A percentile compares a stretch with the other conserved stretches of the same genome.
These are phyloP conservation scores for Pharus latifolius DNA, from an alignment of 176 grass and related monocot species.

Conservation along the genomic window DNA sequence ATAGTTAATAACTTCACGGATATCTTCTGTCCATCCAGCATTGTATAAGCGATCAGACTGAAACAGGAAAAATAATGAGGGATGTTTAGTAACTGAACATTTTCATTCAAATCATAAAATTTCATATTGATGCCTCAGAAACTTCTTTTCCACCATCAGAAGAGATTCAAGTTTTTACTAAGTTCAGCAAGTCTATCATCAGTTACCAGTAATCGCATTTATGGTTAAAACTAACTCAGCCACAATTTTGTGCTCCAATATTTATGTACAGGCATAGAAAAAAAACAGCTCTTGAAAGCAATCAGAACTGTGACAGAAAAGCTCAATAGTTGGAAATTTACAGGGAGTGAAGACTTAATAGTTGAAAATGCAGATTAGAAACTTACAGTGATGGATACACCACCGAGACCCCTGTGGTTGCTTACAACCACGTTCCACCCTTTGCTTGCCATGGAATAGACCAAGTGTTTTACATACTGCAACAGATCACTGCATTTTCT, in stretches of 20 bases:
- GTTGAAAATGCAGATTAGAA: conserved; percentile 7
- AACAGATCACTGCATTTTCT: conserved; percentile 7
- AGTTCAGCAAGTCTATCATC: background rate
- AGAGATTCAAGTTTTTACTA: background rate
- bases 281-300: background rate
- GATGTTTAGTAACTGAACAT: conserved; percentile 8
- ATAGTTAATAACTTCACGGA: conserved; percentile 73
- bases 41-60: conserved; percentile 96
- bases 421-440: conserved; percentile 93
- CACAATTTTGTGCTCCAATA: background rate
- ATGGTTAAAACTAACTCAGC: background rate
- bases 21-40: conserved; percentile 91
- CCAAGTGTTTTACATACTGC: conserved; percentile 85
- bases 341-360: conserved; percentile 11
- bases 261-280: background rate
- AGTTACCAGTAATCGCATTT: background rate
- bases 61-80: conserved; percentile 11
- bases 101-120: background rate
- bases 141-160: conserved; percentile 2
- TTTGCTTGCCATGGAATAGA: conserved; percentile 55
- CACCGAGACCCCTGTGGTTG: conserved; percentile 89
- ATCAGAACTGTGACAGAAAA: background rate
- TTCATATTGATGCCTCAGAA: background rate
- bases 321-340: background rate
- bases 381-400: conserved; percentile 94